These are phyloP conservation scores for Butyriboletus loyo DNA, from an alignment of 768 basidiomycete genomes.

Conservation along the genomic window DNA sequence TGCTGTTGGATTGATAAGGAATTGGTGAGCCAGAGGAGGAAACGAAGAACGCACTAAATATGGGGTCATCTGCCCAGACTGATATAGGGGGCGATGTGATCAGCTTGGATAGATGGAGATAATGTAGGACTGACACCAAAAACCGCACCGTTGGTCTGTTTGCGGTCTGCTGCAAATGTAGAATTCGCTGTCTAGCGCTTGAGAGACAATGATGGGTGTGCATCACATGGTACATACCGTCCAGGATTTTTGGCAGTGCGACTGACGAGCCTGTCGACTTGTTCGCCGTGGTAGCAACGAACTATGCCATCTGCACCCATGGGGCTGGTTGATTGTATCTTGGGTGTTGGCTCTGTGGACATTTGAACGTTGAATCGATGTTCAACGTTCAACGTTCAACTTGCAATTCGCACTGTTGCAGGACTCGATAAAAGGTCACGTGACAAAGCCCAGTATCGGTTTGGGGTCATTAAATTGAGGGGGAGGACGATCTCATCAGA, in stretches of 20 bases:
- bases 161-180: conserved; percentile 34
- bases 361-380: neutral
- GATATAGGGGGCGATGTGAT: neutral
- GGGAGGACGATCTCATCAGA: neutral
- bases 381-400: neutral
- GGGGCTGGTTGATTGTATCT: conserved; percentile 18
- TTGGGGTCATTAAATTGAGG: too few species aligned
- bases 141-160: conserved; percentile 19
- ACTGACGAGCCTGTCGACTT: conserved; percentile 27
- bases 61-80: conserved; percentile 35
- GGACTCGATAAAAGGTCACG: conserved; percentile 13
- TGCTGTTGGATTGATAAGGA: conserved; percentile 4
- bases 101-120: neutral
- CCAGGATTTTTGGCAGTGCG: conserved; percentile 28
- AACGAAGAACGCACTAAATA: conserved; percentile 6
- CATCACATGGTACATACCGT: conserved; percentile 31
- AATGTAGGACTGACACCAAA: conserved; percentile 35
- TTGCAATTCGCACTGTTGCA: too few species aligned
- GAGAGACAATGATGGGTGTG: neutral
- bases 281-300: conserved; percentile 34
- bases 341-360: neutral
- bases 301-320: conserved; percentile 30
- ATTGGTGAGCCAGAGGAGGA: neutral
- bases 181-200: conserved; percentile 27
- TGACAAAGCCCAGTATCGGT: conserved; percentile 2